Evolutionary conservation across 23 red algal species (phyloP).

Genomic region (Gracilariopsis chorda): DNA sequence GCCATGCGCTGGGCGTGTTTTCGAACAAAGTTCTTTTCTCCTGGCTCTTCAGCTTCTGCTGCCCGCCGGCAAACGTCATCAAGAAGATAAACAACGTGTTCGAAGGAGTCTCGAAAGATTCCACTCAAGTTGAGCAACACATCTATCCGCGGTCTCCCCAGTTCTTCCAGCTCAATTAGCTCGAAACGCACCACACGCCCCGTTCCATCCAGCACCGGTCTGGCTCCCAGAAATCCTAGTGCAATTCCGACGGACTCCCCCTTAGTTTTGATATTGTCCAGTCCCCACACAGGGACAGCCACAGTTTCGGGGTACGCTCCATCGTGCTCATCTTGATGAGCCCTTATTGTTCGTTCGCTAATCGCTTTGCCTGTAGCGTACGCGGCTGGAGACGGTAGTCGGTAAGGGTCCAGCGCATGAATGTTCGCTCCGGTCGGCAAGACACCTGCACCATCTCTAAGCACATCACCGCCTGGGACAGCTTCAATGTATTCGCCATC

Average conservation of each 20-base stretch:
- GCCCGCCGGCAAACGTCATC: conserved; percentile 70
- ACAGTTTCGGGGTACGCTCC: conserved; percentile 70
- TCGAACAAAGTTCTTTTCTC: conserved; percentile 38
- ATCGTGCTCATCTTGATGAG: conserved; percentile 21
- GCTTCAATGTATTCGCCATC: conserved; percentile 62
- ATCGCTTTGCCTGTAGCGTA: conserved; percentile 29
- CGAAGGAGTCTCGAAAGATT: conserved; percentile 75
- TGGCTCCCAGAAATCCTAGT: conserved; percentile 53
- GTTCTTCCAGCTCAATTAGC: conserved; percentile 14
- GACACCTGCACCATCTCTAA: conserved; percentile 59
- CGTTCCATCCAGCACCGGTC: conserved; percentile 52
- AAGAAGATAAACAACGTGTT: conserved; percentile 61
- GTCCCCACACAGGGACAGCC: conserved; percentile 73
- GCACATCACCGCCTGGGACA: conserved; percentile 63
- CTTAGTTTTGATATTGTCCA: conserved; percentile 76
- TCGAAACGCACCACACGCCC: conserved; percentile 78
- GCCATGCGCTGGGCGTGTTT: conserved; percentile 9
- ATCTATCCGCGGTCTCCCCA: conserved; percentile 57
- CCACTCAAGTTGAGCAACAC: conserved; percentile 67
- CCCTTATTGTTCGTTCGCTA: conserved; percentile 12
- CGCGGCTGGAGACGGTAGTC: conserved; percentile 50
- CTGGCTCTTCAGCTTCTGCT: conserved; percentile 39
- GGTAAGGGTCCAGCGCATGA: conserved; percentile 73
- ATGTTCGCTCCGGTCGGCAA: conserved; percentile 78
- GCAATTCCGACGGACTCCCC: conserved; percentile 70